A percentile compares a stretch with the other conserved stretches of the same genome.
phyloP scores from a whole-genome alignment of 1,139 yeast species.

The Saccharomyces uvarum region DNA sequence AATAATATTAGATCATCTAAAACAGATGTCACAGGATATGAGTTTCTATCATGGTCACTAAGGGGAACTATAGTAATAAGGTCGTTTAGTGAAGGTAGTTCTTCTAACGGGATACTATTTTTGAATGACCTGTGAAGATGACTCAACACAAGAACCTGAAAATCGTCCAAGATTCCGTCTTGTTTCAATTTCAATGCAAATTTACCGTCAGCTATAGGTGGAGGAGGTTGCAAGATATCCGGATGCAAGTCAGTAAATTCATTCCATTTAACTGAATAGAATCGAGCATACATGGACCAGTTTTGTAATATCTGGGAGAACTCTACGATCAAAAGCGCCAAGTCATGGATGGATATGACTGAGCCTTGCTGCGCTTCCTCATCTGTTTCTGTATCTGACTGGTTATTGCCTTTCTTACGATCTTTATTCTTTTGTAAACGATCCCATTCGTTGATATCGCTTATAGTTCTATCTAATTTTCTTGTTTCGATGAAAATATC shows the following conservation, averaged over 20 bases:
- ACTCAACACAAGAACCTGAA: conserved; percentile 53
- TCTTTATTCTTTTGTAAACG: conserved; percentile 5
- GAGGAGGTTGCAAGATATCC: conserved; percentile 38
- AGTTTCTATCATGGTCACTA: conserved; percentile 38
- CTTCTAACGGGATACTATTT: conserved; percentile 74
- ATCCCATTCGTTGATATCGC: conserved; percentile 38
- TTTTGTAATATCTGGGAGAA: conserved; percentile 69
- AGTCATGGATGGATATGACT: conserved; percentile 43
- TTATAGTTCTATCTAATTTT: conserved; percentile 47
- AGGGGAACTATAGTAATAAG: conserved; percentile 17
- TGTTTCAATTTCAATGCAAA: conserved; percentile 51
- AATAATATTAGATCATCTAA: conserved; percentile 79
- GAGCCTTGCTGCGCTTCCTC: conserved; percentile 1
- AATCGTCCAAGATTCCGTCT: conserved; percentile 51
- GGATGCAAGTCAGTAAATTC: conserved; percentile 32
- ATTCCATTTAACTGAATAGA: conserved; percentile 60
- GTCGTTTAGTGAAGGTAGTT: conserved; percentile 45
- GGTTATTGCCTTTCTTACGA: background rate
- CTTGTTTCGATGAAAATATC: conserved; percentile 59
- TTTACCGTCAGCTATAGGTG: conserved; percentile 50
- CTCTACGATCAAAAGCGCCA: conserved; percentile 57
- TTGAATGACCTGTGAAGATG: conserved; percentile 74
- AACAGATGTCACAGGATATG: conserved; percentile 67
- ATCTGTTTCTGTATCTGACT: conserved; percentile 1
- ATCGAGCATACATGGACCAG: conserved; percentile 80